Base-by-base conservation (phyloP, 495 filamentous ascomycete genomes). In the Penicillium simplicissimum region DNA sequence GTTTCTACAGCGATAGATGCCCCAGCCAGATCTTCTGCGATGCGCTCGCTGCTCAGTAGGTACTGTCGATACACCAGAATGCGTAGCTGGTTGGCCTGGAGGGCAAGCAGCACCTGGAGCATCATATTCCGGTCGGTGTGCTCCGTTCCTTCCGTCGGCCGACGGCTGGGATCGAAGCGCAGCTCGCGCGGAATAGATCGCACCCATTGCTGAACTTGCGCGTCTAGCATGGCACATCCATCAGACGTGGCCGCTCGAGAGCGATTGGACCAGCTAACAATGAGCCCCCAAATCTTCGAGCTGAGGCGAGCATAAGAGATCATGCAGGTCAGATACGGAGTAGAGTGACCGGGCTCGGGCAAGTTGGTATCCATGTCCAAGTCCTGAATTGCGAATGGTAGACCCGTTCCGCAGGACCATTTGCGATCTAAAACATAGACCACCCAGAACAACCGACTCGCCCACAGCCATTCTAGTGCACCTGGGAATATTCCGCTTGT, bases 21-120 rank as follows among this genome's bases (percentile, higher is more conserved):
- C 25, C 85, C 84, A 1, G 74, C 57, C 48, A 85, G 73, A 70
- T 92, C 86, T 31, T 86, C 82, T 67, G 85, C 81, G 66, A 94
- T 94, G 63, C 84, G 88, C 23, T 84, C 85, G 0, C 82, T 85
- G 36, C 82, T 87, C 64, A 92, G 85, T 1, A 94, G 80, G 36
- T 93, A 86, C 5, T 91, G 90, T 0, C 90, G 88, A 70, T 92
- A 90, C n/a, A 94, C 85, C 62, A 90, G 83, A 53, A 91, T 92
- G 4, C 91, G 89, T 61, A 93, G 86, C 70, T 93, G 90, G 62
- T 93, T 94, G 21, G 88, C 81, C 21, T 91, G 80, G 10, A 96
- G 76, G 49, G 84, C 84, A n/a, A 87, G 78, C n/a, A 85, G 70
- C 8, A 86, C 78, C 43, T 83, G 82, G 5, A 75, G 67, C 64